A percentile compares a stretch with the other conserved stretches of the same genome.
Evolutionary conservation across 2,329 filamentous ascomycete species (phyloP).

Genomic region (Neonectria punicea): DNA sequence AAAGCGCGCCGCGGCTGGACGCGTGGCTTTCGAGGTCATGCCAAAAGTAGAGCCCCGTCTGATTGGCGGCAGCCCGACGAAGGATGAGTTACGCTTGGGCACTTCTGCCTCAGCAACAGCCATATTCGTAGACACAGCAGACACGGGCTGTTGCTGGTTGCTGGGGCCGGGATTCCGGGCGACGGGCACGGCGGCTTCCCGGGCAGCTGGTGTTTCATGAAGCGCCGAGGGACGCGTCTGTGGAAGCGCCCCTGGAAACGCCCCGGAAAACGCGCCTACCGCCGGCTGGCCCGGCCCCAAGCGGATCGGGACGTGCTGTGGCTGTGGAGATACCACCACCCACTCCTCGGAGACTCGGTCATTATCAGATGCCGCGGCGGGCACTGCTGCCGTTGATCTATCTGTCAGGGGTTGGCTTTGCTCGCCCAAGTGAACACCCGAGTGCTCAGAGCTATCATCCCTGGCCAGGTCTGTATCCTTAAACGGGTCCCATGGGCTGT

Average conservation of each 20-base stretch:
- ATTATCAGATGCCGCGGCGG: conserved; percentile 17
- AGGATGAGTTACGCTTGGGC: conserved; percentile 60
- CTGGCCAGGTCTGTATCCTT: conserved; percentile 28
- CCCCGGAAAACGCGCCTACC: conserved; percentile 17
- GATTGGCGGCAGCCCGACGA: conserved; percentile 68
- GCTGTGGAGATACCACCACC: conserved; percentile 22
- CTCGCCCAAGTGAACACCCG: conserved; percentile 17
- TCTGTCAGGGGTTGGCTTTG: conserved; percentile 9
- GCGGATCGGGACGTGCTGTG: conserved; percentile 30
- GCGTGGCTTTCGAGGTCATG: conserved; percentile 47
- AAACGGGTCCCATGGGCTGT: conserved; percentile 39
- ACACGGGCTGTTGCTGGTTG: conserved; percentile 11
- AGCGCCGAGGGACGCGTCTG: neutral
- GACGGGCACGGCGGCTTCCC: conserved; percentile 18
- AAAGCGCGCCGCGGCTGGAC: conserved; percentile 48
- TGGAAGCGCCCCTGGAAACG: conserved; percentile 12
- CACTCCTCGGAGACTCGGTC: conserved; percentile 25
- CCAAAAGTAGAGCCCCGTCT: conserved; percentile 68
- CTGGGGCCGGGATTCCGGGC: conserved; percentile 25
- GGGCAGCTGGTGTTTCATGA: conserved; percentile 20
- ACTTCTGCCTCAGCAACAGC: conserved; percentile 31
- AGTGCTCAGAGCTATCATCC: conserved; percentile 25
- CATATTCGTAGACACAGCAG: neutral
- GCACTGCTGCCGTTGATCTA: conserved; percentile 6
- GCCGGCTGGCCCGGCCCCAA: conserved; percentile 36